These are phyloP conservation scores for Rhodotorula sp. DNA, from an alignment of 1,284 basidiomycete species.

Conservation along the genomic window DNA sequence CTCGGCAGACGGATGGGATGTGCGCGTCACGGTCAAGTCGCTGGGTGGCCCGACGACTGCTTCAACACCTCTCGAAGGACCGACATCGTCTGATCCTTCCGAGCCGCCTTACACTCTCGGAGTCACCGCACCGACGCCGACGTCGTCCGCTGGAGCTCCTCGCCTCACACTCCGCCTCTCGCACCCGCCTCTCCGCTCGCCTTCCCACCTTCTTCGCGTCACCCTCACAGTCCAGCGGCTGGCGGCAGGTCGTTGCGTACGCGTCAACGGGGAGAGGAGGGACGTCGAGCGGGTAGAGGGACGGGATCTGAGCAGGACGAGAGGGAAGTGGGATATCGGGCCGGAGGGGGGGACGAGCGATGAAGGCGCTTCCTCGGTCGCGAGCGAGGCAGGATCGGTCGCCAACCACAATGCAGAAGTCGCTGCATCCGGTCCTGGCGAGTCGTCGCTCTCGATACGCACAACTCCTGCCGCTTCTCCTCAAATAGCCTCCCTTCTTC, in stretches of 20 bases:
- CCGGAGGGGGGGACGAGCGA: slow-evolving; percentile 57
- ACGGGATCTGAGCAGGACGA: slow-evolving; percentile 59
- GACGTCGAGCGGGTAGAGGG: slow-evolving; percentile 65
- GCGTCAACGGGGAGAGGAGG: slow-evolving; percentile 79
- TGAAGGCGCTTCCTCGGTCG: slow-evolving; percentile 45
- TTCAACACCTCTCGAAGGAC: slow-evolving; percentile 57
- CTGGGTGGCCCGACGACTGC: slow-evolving; percentile 59
- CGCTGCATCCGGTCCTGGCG: neutral
- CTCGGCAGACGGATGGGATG: slow-evolving; percentile 78
- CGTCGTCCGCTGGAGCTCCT: neutral
- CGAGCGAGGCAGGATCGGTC: neutral
- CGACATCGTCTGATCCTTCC: slow-evolving; percentile 44
- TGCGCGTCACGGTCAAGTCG: slow-evolving; percentile 66
- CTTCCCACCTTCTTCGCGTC: slow-evolving; percentile 74
- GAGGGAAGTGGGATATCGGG: slow-evolving; percentile 37
- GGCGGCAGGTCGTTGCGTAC: slow-evolving; percentile 65
- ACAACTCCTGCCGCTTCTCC: neutral
- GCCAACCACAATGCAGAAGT: neutral
- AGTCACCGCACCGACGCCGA: neutral
- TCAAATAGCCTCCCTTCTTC: slow-evolving; percentile 71
- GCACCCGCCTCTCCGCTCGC: slow-evolving; percentile 43
- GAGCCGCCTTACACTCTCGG: neutral
- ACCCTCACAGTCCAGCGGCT: slow-evolving; percentile 69
- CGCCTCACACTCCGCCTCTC: slow-evolving; percentile 31
- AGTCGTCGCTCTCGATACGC: slow-evolving; percentile 5